phyloP scores from a whole-genome alignment of 768 basidiomycete species.

The Kwoniella mangroviensis region DNA sequence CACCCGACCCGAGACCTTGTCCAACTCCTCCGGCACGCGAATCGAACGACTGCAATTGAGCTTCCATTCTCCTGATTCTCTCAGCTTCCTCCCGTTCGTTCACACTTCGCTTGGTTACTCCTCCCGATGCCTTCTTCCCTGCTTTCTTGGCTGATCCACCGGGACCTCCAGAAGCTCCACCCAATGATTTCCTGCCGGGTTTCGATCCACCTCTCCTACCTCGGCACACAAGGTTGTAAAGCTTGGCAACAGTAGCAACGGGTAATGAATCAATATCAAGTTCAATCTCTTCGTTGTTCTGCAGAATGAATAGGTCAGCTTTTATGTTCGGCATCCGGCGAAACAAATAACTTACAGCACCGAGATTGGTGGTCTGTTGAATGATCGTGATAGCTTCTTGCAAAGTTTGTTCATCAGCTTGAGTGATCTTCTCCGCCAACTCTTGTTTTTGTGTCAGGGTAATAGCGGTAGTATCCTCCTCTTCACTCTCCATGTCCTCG shows the following conservation, averaged over 20 bases:
- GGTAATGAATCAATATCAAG: slow-evolving; percentile 95
- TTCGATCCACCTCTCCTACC: slow-evolving; percentile 16
- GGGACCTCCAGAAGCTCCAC: slow-evolving; percentile 17
- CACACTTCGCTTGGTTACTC: slow-evolving; percentile 92
- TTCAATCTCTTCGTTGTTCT: slow-evolving; percentile 83
- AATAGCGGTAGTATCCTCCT: slow-evolving; percentile 58
- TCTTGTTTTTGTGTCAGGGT: slow-evolving; percentile 98
- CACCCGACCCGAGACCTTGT: neutral
- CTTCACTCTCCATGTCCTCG: slow-evolving; percentile 42
- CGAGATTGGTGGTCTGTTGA: slow-evolving; percentile 89
- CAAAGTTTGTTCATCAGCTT: slow-evolving; percentile 79
- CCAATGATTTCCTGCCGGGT: slow-evolving; percentile 58
- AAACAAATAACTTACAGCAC: slow-evolving; percentile 71
- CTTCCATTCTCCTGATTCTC: slow-evolving; percentile 89
- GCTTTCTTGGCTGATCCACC: slow-evolving; percentile 39
- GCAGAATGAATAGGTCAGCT: slow-evolving; percentile 13
- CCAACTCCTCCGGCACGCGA: slow-evolving; percentile 16
- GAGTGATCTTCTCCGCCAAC: slow-evolving; percentile 88
- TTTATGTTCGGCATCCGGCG: neutral
- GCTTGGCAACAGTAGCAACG: slow-evolving; percentile 79
- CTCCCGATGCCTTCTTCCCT: slow-evolving; percentile 67
- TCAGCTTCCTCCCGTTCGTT: slow-evolving; percentile 95
- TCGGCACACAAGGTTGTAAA: slow-evolving; percentile 88
- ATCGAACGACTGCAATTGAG: slow-evolving; percentile 79
- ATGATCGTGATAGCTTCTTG: slow-evolving; percentile 94